Evolutionary conservation across 768 basidiomycete species (phyloP), one percentile per base, ranked within the genome.

Genomic region (Lactarius evosmus): DNA sequence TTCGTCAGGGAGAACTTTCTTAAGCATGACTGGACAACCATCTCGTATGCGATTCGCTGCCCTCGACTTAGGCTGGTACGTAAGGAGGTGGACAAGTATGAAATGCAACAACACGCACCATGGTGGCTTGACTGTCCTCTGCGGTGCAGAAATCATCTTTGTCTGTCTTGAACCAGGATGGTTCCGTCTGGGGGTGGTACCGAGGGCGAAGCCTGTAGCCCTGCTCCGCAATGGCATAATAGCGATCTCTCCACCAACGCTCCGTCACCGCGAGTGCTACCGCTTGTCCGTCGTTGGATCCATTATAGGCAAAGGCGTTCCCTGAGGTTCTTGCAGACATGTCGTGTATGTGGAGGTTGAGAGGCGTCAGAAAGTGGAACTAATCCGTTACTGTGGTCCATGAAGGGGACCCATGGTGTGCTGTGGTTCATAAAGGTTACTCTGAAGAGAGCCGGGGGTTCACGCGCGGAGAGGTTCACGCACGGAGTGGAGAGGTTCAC

Each of bases 21-120:
- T 62, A 16, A 62, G 61, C 54, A 62, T 56, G 7, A 62, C 61
- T n/a, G 61, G 51, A n/a, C 22, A 40, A n/a, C 49, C 49, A n/a
- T 62, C 55, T 2, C 11, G 3, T 3, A 2, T 38, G 38, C 61
- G 34, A n/a, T n/a, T n/a, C n/a, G n/a, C n/a, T n/a, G n/a, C n/a
- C n/a, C n/a, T n/a, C n/a, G n/a, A n/a, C n/a, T n/a, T n/a, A n/a
- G n/a, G n/a, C n/a, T n/a, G n/a, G n/a, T n/a, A n/a, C 54, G 33
- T 46, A 7, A 55, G 54, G 25, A 56, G 54, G 22, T 11, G 16
- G 17, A 46, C n/a, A 27, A 16, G 40, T 16, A n/a, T 11, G 12
- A 33, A 19, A 22, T 7, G n/a, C n/a, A 3, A 51, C 60, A 19
- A 61, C 32, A 59, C 58, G 14, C 19, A 59, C 58, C 8, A 59